Conservation (phyloP, 176 grass and related monocot genomes). For the Chrysopogon serrulatus region DNA sequence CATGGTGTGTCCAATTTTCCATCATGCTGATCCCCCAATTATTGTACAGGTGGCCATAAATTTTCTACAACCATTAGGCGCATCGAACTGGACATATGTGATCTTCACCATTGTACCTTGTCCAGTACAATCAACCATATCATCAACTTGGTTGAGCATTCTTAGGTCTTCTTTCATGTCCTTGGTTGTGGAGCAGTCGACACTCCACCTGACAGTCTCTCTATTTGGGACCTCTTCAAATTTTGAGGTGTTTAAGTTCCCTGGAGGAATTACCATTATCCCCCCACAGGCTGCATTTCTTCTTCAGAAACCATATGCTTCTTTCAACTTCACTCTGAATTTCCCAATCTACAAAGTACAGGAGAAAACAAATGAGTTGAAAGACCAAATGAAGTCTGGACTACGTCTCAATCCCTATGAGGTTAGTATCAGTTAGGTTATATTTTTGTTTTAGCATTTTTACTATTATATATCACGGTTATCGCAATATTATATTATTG, state of each 20-base stretch:
- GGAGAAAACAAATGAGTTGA: slow-evolving; percentile 58
- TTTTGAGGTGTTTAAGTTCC: slow-evolving; percentile 78
- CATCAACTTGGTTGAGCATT: slow-evolving; percentile 72
- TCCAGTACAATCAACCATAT: slow-evolving; percentile 61
- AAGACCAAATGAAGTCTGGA: slow-evolving; percentile 81
- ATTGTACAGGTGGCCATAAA: slow-evolving; percentile 58
- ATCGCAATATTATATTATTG: not conserved
- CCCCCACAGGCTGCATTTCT: slow-evolving; percentile 80
- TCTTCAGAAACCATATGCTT: slow-evolving; percentile 60
- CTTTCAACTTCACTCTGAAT: slow-evolving; percentile 90
- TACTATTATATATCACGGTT: not conserved
- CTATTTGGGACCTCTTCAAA: slow-evolving; percentile 71
- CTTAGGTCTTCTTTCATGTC: slow-evolving; percentile 72
- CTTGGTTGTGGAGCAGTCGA: slow-evolving; percentile 66
- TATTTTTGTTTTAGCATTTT: not conserved
- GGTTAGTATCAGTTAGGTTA: slow-evolving; percentile 34
- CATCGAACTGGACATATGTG: slow-evolving; percentile 63
- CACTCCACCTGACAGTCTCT: slow-evolving; percentile 56
- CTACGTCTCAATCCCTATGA: slow-evolving; percentile 71
- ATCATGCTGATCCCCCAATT: not conserved
- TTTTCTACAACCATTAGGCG: slow-evolving; percentile 48
- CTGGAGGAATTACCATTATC: slow-evolving; percentile 92
- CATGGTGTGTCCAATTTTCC: not conserved
- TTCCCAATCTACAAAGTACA: slow-evolving; percentile 74
- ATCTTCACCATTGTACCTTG: slow-evolving; percentile 83